A percentile compares a stretch with the other conserved stretches of the same genome.
These are phyloP conservation scores for Neurospora discreta DNA, from an alignment of 495 filamentous ascomycete species.

Conservation along the genomic window DNA sequence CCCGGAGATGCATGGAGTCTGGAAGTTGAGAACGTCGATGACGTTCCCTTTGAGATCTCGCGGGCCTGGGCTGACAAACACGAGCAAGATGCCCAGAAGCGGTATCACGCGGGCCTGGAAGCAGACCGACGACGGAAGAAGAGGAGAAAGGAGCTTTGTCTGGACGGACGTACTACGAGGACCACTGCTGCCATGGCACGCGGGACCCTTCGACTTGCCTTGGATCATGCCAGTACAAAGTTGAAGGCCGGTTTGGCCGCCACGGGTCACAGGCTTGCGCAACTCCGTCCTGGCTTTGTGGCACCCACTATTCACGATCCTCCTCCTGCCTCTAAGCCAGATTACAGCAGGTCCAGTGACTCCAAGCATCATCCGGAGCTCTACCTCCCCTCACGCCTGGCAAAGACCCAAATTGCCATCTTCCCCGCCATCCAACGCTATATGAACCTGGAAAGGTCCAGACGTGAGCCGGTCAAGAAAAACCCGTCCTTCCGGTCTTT, in stretches of 20 bases:
- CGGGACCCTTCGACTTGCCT: background rate
- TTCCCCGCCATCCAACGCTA: conserved; percentile 29
- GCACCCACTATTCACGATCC: background rate
- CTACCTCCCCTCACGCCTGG: conserved; percentile 20
- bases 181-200: background rate
- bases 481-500: conserved; percentile 10
- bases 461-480: conserved; percentile 18
- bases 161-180: background rate
- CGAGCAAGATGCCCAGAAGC: conserved; percentile 5
- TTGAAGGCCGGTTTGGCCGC: background rate
- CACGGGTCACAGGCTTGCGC: background rate
- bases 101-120: background rate
- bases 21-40: conserved; percentile 25
- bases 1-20: conserved; percentile 30
- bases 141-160: background rate
- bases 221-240: background rate
- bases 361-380: conserved; percentile 1
- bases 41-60: conserved; percentile 20
- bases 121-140: background rate
- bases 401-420: conserved; percentile 29
- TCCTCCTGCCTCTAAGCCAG: background rate
- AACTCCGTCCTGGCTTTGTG: background rate
- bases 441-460: conserved; percentile 2
- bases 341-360: background rate
- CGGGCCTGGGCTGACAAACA: conserved; percentile 6